A percentile compares a stretch with the other conserved stretches of the same genome.
Conservation (phyloP, 768 basidiomycete genomes). For the Gymnopilus junonius region DNA sequence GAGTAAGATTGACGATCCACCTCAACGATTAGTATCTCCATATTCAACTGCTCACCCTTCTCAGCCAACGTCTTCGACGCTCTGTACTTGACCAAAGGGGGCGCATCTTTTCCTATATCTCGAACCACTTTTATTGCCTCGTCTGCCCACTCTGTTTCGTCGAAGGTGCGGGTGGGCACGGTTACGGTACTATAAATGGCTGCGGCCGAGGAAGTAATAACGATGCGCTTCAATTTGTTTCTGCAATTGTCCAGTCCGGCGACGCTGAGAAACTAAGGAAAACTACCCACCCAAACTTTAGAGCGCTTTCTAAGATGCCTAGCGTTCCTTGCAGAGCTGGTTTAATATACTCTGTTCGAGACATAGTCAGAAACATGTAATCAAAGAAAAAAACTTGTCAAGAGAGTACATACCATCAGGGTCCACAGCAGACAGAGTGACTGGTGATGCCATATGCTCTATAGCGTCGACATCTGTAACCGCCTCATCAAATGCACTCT, state of each 20-base stretch:
- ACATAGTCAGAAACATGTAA: neutral
- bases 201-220: slow-evolving; percentile 60
- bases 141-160: slow-evolving; percentile 69
- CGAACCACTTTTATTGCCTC: slow-evolving; percentile 45
- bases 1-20: too few relatives aligned
- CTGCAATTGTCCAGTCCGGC: neutral
- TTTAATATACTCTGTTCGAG: slow-evolving; percentile 55
- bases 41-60: slow-evolving; percentile 39
- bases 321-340: slow-evolving; percentile 77
- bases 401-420: slow-evolving; percentile 41
- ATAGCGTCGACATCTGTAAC: slow-evolving; percentile 78
- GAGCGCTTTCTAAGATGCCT: slow-evolving; percentile 59
- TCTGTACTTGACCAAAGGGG: slow-evolving; percentile 41
- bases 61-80: slow-evolving; percentile 74
- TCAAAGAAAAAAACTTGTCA: neutral
- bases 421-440: slow-evolving; percentile 44
- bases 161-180: slow-evolving; percentile 7
- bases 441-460: slow-evolving; percentile 70
- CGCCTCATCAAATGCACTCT: slow-evolving; percentile 76
- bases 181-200: neutral
- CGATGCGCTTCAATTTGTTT: slow-evolving; percentile 59
- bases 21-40: too few relatives aligned
- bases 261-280: neutral
- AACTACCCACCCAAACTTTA: slow-evolving; percentile 19
- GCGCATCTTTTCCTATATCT: slow-evolving; percentile 47